Base-by-base conservation (phyloP, 257 asterid genomes). In the Penstemon barbatus region DNA sequence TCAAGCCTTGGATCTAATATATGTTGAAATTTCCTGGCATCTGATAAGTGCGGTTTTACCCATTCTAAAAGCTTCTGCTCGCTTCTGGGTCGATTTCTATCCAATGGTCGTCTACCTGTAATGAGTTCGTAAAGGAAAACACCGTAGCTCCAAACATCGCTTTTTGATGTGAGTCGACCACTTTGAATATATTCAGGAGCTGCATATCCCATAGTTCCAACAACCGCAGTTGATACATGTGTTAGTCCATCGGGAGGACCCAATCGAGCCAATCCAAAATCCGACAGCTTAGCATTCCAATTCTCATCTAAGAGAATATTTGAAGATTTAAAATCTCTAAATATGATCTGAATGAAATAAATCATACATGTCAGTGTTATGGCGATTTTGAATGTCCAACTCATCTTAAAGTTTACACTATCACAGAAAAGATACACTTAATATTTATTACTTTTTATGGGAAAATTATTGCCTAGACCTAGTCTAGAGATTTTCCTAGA, bases 131-230 rank as follows among this genome's bases (percentile, higher is more conserved):
- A 90, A 1, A 93, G 89, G 78, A 93, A 90, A 55, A 93, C 96
- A 7, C 98, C 98, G 2, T 76, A 93, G 85, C 98, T 90, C 97
- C 97, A 93, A 10, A 89, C 97, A 36, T 93, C 98, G 7, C 90
- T 90, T 78, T 88, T 93, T 63, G 92, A 85, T 11, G 97, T 90
- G 49, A 93, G 90, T 56, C 91, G 97, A 3, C 98, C 98, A 0
- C 96, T 93, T 77, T 88, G 96, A 43, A 93, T 54, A 80, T 93
- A 93, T 72, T 93, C 98, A 0, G 98, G 98, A 53, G 98, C 97
- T 6, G 98, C 98, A 61, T 93, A 93, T 18, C 98, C 98, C 87
- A 88, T 74, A 0, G 98, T 90, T 65, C 98, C 98, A 12, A 93
- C 97, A 63, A 93, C 89, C 84, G 92, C 88, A 6, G 89, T 86